Evolutionary conservation across 1,139 yeast genomes (phyloP).

Genomic region (Kurtzmaniella quercitrusa): DNA sequence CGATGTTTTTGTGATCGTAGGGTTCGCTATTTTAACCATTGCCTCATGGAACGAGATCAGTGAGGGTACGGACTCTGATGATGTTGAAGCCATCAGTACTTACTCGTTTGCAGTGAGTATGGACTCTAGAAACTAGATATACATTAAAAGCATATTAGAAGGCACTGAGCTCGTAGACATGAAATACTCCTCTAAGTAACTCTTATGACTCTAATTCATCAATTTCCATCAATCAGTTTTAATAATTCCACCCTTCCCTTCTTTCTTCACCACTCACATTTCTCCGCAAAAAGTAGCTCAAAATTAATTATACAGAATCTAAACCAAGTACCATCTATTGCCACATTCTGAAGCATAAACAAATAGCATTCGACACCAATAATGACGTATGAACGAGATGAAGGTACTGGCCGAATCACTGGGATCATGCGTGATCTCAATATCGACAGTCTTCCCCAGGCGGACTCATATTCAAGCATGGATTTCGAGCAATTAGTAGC

Average conservation of each 20-base stretch:
- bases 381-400: constrained; percentile 11
- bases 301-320: too few relatives aligned
- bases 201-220: too few relatives aligned
- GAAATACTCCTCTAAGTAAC: too few relatives aligned
- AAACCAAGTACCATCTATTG: neutral
- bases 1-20: constrained; percentile 55
- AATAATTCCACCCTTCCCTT: too few relatives aligned
- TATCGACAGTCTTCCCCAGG: constrained; percentile 24
- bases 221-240: too few relatives aligned
- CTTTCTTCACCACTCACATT: too few relatives aligned
- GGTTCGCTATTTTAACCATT: constrained; percentile 63
- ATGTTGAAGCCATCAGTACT: constrained; percentile 41
- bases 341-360: neutral
- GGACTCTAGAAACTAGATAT: constrained; percentile 5
- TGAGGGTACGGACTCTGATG: constrained; percentile 60
- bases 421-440: constrained; percentile 41
- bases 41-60: constrained; percentile 75
- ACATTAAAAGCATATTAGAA: too few relatives aligned
- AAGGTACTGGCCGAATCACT: constrained; percentile 21
- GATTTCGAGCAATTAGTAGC: constrained; percentile 25
- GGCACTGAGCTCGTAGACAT: too few relatives aligned
- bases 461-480: constrained; percentile 16
- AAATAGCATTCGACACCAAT: constrained; percentile 6
- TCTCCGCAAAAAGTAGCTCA: too few relatives aligned
- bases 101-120: constrained; percentile 42